Percentiles rank a stretch among this genome's conserved stretches.
Evolutionary conservation across 202 grass and related monocot genomes (phyloP).

Genomic region (Schoenoplectus tabernaemontani): DNA sequence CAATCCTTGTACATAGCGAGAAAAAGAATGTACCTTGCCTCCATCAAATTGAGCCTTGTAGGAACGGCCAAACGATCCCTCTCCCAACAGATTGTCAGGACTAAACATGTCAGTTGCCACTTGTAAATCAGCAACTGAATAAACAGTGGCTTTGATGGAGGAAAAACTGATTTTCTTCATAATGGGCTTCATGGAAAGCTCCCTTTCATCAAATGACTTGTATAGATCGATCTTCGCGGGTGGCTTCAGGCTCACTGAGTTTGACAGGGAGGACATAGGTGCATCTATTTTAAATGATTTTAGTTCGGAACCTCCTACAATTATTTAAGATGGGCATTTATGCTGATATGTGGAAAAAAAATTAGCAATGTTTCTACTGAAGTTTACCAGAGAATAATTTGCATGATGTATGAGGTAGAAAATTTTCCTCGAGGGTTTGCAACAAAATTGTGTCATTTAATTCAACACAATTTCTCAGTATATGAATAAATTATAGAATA

Average conservation of each 20-base stretch:
- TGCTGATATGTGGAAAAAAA: background rate
- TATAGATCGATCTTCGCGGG: conserved; percentile 69
- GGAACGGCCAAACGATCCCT: conserved; percentile 68
- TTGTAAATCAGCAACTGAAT: conserved; percentile 88
- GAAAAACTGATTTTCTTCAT: conserved; percentile 59
- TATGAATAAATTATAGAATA: background rate
- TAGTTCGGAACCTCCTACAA: conserved; percentile 5
- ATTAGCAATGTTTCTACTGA: background rate
- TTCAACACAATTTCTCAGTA: background rate
- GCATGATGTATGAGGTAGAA: background rate
- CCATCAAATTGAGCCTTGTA: conserved; percentile 71
- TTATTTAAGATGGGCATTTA: background rate
- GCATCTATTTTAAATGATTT: conserved; percentile 19
- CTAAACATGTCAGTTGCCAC: conserved; percentile 83
- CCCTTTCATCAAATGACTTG: conserved; percentile 74
- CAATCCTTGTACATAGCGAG: background rate
- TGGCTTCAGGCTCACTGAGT: conserved; percentile 79
- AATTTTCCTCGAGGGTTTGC: background rate
- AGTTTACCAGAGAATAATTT: background rate
- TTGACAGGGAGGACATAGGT: conserved; percentile 20
- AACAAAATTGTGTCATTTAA: background rate
- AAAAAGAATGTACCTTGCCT: conserved; percentile 44
- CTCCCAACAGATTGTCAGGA: conserved; percentile 74
- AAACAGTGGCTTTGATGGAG: conserved; percentile 58
- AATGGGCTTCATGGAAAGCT: conserved; percentile 42